Percentiles rank a stretch among this genome's conserved stretches.
These are phyloP conservation scores for Paramecium bursaria DNA, from an alignment of 73 alveolate genomes.

Conservation along the genomic window DNA sequence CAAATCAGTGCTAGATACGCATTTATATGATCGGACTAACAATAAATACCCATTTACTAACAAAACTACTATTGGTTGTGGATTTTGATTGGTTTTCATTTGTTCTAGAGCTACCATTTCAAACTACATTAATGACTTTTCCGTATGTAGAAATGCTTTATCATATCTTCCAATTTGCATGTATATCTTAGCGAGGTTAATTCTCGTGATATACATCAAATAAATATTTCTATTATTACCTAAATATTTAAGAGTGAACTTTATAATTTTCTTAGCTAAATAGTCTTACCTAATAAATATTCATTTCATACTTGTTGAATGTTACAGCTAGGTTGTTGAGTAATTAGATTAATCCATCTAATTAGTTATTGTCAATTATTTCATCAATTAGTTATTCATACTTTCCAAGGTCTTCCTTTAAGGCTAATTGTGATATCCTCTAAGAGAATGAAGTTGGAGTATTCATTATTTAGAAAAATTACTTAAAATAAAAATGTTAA, in stretches of 20 bases:
- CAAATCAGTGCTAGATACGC: conserved; percentile 2
- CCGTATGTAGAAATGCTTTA: conserved; percentile 37
- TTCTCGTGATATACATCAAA: not conserved
- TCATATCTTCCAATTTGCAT: conserved; percentile 30
- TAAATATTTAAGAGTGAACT: not conserved
- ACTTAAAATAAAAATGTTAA: too few relatives aligned
- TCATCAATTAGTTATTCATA: too few relatives aligned
- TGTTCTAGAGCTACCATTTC: conserved; percentile 11
- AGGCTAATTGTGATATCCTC: too few relatives aligned
- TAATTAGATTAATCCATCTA: too few relatives aligned
- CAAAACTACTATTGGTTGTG: not conserved
- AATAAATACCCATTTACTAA: conserved; percentile 33
- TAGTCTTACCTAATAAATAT: not conserved
- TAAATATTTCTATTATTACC: not conserved
- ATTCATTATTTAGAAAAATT: too few relatives aligned
- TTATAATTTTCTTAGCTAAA: not conserved
- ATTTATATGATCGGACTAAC: conserved; percentile 25
- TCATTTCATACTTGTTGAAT: too few relatives aligned
- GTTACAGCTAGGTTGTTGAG: too few relatives aligned
- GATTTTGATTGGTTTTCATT: not conserved
- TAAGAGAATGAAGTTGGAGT: too few relatives aligned
- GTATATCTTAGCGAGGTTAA: conserved; percentile 36
- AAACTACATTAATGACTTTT: not conserved
- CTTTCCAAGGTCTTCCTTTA: too few relatives aligned
- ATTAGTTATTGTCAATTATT: too few relatives aligned